Percentiles rank a stretch among this genome's conserved stretches.
These are phyloP conservation scores for Candida pseudofarinosa DNA, from an alignment of 805 yeast species.

Conservation along the genomic window DNA sequence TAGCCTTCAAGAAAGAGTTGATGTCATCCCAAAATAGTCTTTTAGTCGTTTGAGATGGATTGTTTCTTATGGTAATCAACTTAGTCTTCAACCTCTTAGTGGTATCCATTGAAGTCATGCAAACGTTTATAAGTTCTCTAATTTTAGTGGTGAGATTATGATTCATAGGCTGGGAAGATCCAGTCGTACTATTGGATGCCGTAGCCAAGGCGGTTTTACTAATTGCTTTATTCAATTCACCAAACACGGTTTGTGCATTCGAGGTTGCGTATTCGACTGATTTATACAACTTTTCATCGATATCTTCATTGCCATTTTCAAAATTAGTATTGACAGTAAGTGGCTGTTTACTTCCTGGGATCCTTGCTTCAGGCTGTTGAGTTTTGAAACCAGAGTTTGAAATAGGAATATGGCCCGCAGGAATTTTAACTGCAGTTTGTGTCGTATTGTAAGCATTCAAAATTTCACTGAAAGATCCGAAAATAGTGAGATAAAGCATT, in stretches of 20 bases:
- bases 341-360: conserved; percentile 10
- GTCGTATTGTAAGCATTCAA: conserved; percentile 56
- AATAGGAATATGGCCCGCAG: not conserved
- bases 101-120: conserved; percentile 78
- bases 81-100: conserved; percentile 61
- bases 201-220: conserved; percentile 57
- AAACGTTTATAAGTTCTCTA: conserved; percentile 71
- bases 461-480: conserved; percentile 63
- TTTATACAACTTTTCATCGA: conserved; percentile 65
- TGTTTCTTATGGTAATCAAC: conserved; percentile 47
- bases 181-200: conserved; percentile 19
- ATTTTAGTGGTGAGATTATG: conserved; percentile 57
- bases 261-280: conserved; percentile 59
- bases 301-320: conserved; percentile 33
- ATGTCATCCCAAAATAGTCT: conserved; percentile 80
- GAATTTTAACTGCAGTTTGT: conserved; percentile 13
- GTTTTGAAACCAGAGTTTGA: conserved; percentile 2
- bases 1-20: conserved; percentile 74
- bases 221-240: conserved; percentile 66
- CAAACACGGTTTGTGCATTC: conserved; percentile 73
- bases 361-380: conserved; percentile 1
- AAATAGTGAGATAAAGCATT: conserved; percentile 55
- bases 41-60: conserved; percentile 48
- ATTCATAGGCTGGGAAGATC: conserved; percentile 20
- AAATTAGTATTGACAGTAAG: conserved; percentile 18